Percentiles rank a stretch among this genome's conserved stretches.
phyloP scores from a whole-genome alignment of 805 yeast species.

The Candida germanica region DNA sequence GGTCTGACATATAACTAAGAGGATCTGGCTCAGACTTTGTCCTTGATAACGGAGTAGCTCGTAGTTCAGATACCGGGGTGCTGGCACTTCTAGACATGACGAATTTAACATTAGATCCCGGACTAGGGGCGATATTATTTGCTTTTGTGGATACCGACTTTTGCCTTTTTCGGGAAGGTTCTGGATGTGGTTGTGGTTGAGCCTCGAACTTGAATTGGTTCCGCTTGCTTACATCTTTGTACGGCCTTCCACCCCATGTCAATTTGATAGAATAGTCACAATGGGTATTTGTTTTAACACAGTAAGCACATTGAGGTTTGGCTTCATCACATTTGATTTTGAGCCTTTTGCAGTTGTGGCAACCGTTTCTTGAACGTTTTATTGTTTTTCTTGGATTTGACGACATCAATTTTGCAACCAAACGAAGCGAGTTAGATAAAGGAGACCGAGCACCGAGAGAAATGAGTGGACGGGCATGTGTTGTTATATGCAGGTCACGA shows the following conservation, averaged over 20 bases:
- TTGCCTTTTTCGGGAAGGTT: neutral
- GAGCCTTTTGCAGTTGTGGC: conserved; percentile 57
- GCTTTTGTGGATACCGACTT: neutral
- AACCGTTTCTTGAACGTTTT: conserved; percentile 45
- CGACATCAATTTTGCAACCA: too few species aligned
- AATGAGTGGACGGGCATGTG: too few species aligned
- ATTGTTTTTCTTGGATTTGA: too few species aligned
- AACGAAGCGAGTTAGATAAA: too few species aligned
- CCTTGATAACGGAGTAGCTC: neutral
- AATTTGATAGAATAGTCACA: conserved; percentile 67
- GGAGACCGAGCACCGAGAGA: too few species aligned
- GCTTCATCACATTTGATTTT: conserved; percentile 69
- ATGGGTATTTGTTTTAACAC: conserved; percentile 40
- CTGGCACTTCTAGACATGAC: neutral
- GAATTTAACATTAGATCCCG: conserved; percentile 1
- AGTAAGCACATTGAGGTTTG: conserved; percentile 60
- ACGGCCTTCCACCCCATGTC: conserved; percentile 76
- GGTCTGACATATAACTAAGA: neutral
- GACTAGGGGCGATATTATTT: neutral
- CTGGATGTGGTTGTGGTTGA: neutral
- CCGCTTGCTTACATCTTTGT: conserved; percentile 41
- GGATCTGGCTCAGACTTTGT: neutral
- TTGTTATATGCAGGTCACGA: too few species aligned
- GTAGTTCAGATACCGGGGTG: neutral
- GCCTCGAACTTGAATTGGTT: conserved; percentile 6